A percentile compares a stretch with the other conserved stretches of the same genome.
Evolutionary conservation across 2,329 filamentous ascomycete species (phyloP).

Genomic region (Leptographium lundbergii): DNA sequence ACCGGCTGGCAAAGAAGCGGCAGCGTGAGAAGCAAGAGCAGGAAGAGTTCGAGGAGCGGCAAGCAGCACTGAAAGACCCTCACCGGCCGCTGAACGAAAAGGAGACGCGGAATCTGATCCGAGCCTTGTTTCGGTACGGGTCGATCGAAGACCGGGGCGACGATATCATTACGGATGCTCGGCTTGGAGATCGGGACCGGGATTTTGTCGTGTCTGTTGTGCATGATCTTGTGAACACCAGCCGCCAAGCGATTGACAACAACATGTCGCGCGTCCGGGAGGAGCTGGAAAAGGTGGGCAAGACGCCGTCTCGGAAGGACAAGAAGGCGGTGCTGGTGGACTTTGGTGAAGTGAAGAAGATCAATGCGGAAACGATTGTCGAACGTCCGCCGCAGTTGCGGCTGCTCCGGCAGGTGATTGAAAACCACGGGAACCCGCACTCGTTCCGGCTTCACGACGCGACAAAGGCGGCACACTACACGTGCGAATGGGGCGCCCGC

Average conservation of each 20-base stretch:
- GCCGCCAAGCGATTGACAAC: constrained; percentile 46
- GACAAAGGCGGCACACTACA: constrained; percentile 83
- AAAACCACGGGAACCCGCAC: constrained; percentile 53
- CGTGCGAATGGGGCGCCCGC: constrained; percentile 78
- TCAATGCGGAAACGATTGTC: constrained; percentile 90
- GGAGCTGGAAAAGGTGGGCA: constrained; percentile 72
- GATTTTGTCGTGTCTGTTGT: constrained; percentile 68
- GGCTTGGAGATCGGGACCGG: constrained; percentile 68
- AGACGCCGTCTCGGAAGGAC: constrained; percentile 87
- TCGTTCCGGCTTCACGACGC: constrained; percentile 84
- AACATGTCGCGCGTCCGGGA: constrained; percentile 63
- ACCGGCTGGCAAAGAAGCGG: constrained; percentile 52
- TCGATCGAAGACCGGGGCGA: constrained; percentile 79
- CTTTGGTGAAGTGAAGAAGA: constrained; percentile 81
- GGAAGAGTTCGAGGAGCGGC: constrained; percentile 61
- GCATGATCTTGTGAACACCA: constrained; percentile 54
- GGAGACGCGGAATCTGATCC: constrained; percentile 82
- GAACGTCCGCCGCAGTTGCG: constrained; percentile 84
- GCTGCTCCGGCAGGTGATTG: constrained; percentile 63
- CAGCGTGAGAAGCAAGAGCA: constrained; percentile 56
- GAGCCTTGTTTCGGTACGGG: constrained; percentile 82
- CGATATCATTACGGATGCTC: constrained; percentile 78
- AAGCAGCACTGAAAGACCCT: constrained; percentile 65
- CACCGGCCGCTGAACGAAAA: constrained; percentile 84
- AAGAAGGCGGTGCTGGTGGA: constrained; percentile 95